phyloP scores from a whole-genome alignment of 2,329 filamentous ascomycete species.

The Fusarium transvaalense region DNA sequence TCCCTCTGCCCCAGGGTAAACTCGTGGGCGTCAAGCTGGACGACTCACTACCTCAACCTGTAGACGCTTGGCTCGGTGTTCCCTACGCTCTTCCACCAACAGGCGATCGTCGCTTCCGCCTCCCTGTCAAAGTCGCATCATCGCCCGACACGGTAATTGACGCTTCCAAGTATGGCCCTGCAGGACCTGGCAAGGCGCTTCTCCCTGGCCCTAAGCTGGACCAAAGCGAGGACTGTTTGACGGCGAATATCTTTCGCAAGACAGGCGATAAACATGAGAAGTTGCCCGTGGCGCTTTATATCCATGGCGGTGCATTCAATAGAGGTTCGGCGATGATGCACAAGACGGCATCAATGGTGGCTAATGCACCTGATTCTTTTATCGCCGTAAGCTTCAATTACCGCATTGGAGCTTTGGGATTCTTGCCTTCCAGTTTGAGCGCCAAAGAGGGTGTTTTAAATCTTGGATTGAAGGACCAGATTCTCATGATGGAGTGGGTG shows the following conservation, averaged over 20 bases:
- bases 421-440: conserved; percentile 66
- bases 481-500: conserved; percentile 65
- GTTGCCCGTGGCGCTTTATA: conserved; percentile 65
- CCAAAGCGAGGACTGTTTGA: conserved; percentile 66
- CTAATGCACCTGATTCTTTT: conserved; percentile 63
- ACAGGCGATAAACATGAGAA: conserved; percentile 41
- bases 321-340: conserved; percentile 66
- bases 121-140: conserved; percentile 48
- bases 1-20: conserved; percentile 41
- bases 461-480: conserved; percentile 65
- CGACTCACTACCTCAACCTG: conserved; percentile 41
- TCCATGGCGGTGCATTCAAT: conserved; percentile 62
- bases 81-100: conserved; percentile 62
- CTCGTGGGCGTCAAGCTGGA: conserved; percentile 37
- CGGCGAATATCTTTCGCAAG: conserved; percentile 64
- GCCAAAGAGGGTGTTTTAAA: conserved; percentile 67
- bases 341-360: conserved; percentile 72
- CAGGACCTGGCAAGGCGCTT: conserved; percentile 44
- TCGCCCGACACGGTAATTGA: conserved; percentile 49
- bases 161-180: conserved; percentile 55
- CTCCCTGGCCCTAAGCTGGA: conserved; percentile 44
- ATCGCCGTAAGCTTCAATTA: conserved; percentile 64
- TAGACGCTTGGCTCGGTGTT: conserved; percentile 61
- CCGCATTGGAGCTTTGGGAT: conserved; percentile 70
- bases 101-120: conserved; percentile 61